phyloP scores from a whole-genome alignment of 768 basidiomycete genomes.

The Cubamyces lactineus region DNA sequence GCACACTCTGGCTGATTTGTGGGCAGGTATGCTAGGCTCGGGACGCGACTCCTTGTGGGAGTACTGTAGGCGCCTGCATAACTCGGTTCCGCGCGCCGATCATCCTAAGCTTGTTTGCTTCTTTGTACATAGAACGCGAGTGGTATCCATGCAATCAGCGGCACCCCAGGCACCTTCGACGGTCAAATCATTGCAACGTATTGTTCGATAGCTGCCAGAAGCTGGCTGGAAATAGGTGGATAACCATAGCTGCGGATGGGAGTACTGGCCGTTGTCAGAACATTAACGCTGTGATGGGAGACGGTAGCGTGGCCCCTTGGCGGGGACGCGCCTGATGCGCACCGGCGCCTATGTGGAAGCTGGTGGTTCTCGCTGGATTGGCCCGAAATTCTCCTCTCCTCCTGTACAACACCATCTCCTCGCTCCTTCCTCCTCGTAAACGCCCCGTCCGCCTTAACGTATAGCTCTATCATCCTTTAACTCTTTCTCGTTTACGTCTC shows the following conservation, averaged over 20 bases:
- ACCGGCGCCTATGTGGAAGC: slow-evolving; percentile 14
- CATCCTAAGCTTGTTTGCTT: background rate
- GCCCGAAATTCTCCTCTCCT: slow-evolving; percentile 21
- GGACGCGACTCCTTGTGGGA: too few relatives aligned
- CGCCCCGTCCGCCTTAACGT: slow-evolving; percentile 23
- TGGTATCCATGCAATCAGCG: background rate
- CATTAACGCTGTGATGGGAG: slow-evolving; percentile 20
- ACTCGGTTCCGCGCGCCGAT: slow-evolving; percentile 1
- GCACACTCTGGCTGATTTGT: too few relatives aligned
- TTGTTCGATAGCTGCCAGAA: too few relatives aligned
- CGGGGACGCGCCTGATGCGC: slow-evolving; percentile 25
- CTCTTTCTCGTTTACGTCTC: slow-evolving; percentile 20
- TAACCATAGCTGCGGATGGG: slow-evolving; percentile 1
- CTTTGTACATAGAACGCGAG: background rate
- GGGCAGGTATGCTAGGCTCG: too few relatives aligned
- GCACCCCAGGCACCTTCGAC: background rate
- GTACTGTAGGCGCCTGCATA: background rate
- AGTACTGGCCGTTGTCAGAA: slow-evolving; percentile 11
- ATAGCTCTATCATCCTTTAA: slow-evolving; percentile 24
- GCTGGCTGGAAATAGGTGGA: background rate
- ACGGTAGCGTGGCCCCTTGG: slow-evolving; percentile 7
- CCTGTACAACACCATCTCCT: slow-evolving; percentile 22
- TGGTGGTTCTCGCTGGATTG: slow-evolving; percentile 16
- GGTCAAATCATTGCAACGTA: too few relatives aligned
- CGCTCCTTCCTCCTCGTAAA: slow-evolving; percentile 20